Evolutionary conservation across 2,329 filamentous ascomycete genomes (phyloP).

Genomic region (Aspergillus sojae): DNA sequence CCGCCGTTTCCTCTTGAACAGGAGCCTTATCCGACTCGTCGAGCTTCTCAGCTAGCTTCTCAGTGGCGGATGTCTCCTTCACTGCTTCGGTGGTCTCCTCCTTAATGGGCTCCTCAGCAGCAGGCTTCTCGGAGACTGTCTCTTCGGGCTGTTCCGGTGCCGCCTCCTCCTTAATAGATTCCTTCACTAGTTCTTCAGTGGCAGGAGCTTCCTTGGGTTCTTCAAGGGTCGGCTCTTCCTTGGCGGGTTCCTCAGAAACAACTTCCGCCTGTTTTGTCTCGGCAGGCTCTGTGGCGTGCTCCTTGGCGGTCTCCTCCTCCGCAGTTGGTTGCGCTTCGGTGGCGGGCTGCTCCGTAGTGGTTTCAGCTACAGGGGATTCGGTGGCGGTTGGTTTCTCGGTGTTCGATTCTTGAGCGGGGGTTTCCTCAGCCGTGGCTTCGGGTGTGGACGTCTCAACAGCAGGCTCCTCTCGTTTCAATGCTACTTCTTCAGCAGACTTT

Average conservation of each 20-base stretch:
- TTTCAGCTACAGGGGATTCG: not conserved
- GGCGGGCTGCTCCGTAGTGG: not conserved
- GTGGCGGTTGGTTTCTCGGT: not conserved
- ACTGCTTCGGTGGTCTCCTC: not conserved
- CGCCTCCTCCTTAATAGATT: not conserved
- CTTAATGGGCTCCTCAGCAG: not conserved
- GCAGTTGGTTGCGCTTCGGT: not conserved
- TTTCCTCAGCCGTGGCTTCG: slow-evolving; percentile 4
- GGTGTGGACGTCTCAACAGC: slow-evolving; percentile 9
- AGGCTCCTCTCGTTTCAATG: slow-evolving; percentile 10
- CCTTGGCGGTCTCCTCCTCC: not conserved
- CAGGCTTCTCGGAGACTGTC: not conserved
- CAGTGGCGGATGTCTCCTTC: not conserved
- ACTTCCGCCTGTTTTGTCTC: not conserved
- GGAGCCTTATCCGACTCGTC: slow-evolving; percentile 6
- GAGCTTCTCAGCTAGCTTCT: not conserved
- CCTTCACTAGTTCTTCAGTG: not conserved
- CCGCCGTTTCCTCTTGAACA: slow-evolving; percentile 8
- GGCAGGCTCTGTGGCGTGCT: not conserved
- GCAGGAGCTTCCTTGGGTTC: not conserved
- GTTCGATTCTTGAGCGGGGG: not conserved
- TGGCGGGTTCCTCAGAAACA: not conserved
- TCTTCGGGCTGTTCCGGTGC: not conserved
- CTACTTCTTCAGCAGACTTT: slow-evolving; percentile 4
- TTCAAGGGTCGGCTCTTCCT: slow-evolving; percentile 2